phyloP scores from a whole-genome alignment of 2,329 filamentous ascomycete species.

The Alternaria atra region DNA sequence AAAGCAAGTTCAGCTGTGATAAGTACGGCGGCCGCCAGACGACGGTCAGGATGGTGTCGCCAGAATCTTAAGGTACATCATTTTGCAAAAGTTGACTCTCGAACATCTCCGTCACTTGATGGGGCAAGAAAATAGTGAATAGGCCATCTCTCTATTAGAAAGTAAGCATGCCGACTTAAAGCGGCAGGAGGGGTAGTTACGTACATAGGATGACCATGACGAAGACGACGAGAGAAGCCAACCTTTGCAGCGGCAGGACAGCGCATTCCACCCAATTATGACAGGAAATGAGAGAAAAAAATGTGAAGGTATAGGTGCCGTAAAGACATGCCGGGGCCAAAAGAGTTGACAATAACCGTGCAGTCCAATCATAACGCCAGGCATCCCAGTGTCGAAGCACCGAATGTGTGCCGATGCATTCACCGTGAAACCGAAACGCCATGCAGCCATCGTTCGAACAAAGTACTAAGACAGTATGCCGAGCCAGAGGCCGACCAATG shows the following conservation, averaged over 20 bases:
- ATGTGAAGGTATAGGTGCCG: conserved; percentile 45
- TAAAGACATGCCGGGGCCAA: conserved; percentile 45
- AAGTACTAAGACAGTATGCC: conserved; percentile 44
- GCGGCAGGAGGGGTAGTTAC: conserved; percentile 55
- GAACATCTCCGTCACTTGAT: conserved; percentile 53
- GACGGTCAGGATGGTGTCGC: conserved; percentile 22
- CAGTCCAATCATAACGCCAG: conserved; percentile 49
- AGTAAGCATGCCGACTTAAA: conserved; percentile 52
- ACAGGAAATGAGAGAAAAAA: conserved; percentile 33
- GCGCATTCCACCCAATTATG: conserved; percentile 43
- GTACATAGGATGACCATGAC: conserved; percentile 57
- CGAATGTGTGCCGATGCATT: conserved; percentile 52
- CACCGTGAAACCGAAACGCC: conserved; percentile 49
- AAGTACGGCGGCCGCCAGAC: conserved; percentile 31
- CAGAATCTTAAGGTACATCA: conserved; percentile 42
- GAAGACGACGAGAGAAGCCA: conserved; percentile 56
- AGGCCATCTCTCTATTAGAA: conserved; percentile 55
- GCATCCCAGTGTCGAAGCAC: conserved; percentile 45
- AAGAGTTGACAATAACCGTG: conserved; percentile 33
- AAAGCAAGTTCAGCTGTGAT: conserved; percentile 7
- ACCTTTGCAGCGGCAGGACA: conserved; percentile 48
- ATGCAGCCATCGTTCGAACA: conserved; percentile 47
- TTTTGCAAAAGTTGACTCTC: conserved; percentile 39
- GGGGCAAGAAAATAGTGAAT: conserved; percentile 39
- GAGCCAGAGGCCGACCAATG: conserved; percentile 38